These are phyloP conservation scores for Brasenia schreberi DNA, from an alignment of 164 flowering plant species.

Conservation along the genomic window DNA sequence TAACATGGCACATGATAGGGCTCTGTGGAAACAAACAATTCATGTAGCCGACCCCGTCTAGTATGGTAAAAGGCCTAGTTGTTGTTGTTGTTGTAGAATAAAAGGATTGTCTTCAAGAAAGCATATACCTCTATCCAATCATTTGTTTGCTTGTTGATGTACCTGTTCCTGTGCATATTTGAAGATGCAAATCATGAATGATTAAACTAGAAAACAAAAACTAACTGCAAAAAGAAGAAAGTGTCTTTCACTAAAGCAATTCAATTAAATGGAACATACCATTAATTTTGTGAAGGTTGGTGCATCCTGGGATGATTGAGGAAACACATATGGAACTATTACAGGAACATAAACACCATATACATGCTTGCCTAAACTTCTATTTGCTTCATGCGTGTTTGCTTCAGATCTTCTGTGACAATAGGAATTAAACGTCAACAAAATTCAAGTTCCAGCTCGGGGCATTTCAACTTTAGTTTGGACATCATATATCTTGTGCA, in stretches of 20 bases:
- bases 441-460: not conserved
- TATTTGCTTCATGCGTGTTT: not conserved
- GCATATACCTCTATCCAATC: not conserved
- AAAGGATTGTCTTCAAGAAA: not conserved
- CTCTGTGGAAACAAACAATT: no score
- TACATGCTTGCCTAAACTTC: not conserved
- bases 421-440: not conserved
- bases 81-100: no score
- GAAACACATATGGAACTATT: not conserved
- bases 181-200: not conserved
- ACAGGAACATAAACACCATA: not conserved
- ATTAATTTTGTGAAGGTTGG: not conserved
- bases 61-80: no score
- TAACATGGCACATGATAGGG: no score
- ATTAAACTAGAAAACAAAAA: not conserved
- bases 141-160: not conserved
- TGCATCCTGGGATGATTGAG: not conserved
- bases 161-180: not conserved
- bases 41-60: no score
- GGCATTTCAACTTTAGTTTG: not conserved
- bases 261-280: not conserved
- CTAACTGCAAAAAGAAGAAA: not conserved
- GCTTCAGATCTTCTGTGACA: not conserved
- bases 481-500: not conserved
- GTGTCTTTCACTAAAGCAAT: no score